Conservation (phyloP, 257 asterid genomes). For the Ballota nigra region DNA sequence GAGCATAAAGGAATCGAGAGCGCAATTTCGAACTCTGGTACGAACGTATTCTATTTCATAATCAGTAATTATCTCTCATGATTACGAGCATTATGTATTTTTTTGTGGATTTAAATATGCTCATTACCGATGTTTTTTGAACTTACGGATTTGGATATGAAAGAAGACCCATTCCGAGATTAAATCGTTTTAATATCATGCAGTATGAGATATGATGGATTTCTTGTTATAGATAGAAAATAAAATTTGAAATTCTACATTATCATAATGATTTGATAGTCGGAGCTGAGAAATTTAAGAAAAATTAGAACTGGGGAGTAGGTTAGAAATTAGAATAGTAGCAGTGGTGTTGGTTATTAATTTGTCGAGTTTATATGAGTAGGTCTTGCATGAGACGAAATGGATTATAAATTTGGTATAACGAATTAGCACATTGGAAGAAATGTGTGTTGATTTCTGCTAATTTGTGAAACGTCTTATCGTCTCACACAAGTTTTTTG, state of each 20-base stretch:
- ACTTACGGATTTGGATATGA: not conserved
- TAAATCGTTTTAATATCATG: not conserved
- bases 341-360: not conserved
- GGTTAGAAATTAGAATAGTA: conserved; percentile 1
- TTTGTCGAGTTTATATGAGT: not conserved
- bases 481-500: too few species aligned
- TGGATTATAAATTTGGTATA: too few species aligned
- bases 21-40: conserved; percentile 25
- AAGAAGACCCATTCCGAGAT: conserved; percentile 7
- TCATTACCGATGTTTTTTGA: not conserved
- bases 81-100: not conserved
- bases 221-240: not conserved
- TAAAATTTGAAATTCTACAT: not conserved
- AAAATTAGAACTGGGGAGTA: not conserved
- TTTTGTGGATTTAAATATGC: not conserved
- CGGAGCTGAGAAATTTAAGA: not conserved
- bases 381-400: too few species aligned
- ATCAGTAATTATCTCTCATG: not conserved
- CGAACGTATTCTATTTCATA: not conserved
- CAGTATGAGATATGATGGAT: not conserved
- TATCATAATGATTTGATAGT: not conserved
- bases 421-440: too few species aligned
- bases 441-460: too few species aligned
- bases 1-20: conserved; percentile 27
- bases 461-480: too few species aligned